Percentiles rank a stretch among this genome's conserved stretches.
phyloP scores from a whole-genome alignment of 1,139 yeast genomes.

The Debaryomycetaceae sp. region DNA sequence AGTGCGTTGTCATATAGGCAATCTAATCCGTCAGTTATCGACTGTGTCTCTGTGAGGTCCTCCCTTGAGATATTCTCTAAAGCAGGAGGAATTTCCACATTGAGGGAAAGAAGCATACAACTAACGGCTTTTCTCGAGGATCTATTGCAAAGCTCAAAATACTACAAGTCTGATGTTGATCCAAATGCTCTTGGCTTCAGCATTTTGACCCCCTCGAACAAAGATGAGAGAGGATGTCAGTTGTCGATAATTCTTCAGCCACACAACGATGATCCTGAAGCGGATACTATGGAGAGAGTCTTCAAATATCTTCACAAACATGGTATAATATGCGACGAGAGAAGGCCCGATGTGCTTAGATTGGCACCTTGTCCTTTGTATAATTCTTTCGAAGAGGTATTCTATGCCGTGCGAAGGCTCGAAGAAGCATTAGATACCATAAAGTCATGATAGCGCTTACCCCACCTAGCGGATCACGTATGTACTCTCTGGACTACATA shows the following conservation, averaged over 20 bases:
- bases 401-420: conserved; percentile 42
- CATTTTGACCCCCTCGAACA: conserved; percentile 67
- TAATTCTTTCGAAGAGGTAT: conserved; percentile 69
- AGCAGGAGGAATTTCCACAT: conserved; percentile 60
- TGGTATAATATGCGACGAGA: conserved; percentile 82
- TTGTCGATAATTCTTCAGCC: conserved; percentile 69
- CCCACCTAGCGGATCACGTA: too few species aligned
- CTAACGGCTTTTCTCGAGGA: conserved; percentile 58
- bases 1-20: conserved; percentile 88
- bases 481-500: too few species aligned
- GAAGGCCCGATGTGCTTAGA: conserved; percentile 85
- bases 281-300: conserved; percentile 63
- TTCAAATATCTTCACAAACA: conserved; percentile 44
- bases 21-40: conserved; percentile 88
- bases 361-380: conserved; percentile 83
- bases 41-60: conserved; percentile 66
- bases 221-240: conserved; percentile 72
- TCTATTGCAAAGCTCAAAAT: conserved; percentile 40
- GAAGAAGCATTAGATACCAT: conserved; percentile 31
- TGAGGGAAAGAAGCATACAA: conserved; percentile 55
- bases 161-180: conserved; percentile 29
- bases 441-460: background rate
- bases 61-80: conserved; percentile 59
- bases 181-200: conserved; percentile 44
- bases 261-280: conserved; percentile 25